Conservation (phyloP, 306 rosid genomes). For the Quercus glauca region DNA sequence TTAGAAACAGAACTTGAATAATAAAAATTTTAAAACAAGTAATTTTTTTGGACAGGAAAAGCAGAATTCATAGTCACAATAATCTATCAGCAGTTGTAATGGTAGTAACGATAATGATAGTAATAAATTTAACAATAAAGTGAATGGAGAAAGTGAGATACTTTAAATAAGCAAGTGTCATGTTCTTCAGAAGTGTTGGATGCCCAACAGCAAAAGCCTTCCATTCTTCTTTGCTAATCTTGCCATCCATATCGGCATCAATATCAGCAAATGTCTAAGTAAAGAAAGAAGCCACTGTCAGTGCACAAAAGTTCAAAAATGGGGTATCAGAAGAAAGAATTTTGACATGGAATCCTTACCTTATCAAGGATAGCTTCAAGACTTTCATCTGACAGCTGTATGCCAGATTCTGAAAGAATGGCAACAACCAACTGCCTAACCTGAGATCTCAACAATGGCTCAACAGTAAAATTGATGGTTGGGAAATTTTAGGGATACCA, state of each 20-base stretch:
- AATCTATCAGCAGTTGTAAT: background rate
- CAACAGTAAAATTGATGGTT: background rate
- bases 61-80: background rate
- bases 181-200: conserved; percentile 56
- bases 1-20: background rate
- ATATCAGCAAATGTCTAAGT: conserved; percentile 63
- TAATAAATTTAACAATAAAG: background rate
- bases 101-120: background rate
- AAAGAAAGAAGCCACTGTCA: background rate
- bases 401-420: conserved; percentile 44
- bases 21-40: background rate
- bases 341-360: conserved; percentile 26
- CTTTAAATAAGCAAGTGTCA: conserved; percentile 62
- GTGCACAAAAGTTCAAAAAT: background rate
- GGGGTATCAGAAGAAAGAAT: background rate
- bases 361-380: conserved; percentile 51
- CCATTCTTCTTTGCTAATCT: conserved; percentile 68
- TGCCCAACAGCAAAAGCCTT: conserved; percentile 38
- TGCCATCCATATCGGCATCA: conserved; percentile 62
- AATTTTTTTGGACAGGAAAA: background rate
- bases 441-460: conserved; percentile 20
- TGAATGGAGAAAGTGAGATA: conserved; percentile 24
- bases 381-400: conserved; percentile 44
- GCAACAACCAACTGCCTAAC: conserved; percentile 72
- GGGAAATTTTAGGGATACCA: background rate